Conservation (phyloP, 257 asterid species). For the Coffea canephora region DNA sequence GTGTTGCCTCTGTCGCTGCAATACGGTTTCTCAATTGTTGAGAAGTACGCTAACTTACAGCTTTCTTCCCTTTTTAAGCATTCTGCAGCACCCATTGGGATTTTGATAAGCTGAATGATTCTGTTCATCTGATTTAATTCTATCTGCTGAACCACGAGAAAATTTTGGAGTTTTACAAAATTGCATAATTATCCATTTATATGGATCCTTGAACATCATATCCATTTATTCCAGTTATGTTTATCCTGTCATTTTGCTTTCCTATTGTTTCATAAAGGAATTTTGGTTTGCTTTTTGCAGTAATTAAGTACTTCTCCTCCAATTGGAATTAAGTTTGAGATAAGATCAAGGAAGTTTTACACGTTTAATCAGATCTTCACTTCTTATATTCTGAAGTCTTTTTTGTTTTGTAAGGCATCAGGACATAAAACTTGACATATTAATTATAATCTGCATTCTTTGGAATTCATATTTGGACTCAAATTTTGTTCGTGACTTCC, state of each 20-base stretch:
- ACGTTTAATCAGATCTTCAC: too few relatives aligned
- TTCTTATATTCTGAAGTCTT: not conserved
- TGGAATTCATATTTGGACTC: not conserved
- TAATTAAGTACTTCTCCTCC: not conserved
- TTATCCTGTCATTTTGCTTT: not conserved
- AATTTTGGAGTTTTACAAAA: not conserved
- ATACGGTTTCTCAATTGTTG: slow-evolving; percentile 83
- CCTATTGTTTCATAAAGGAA: not conserved
- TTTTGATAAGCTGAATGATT: not conserved
- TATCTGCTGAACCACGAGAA: not conserved
- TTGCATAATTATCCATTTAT: not conserved
- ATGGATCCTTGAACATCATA: not conserved
- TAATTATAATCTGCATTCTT: not conserved
- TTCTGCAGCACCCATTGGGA: not conserved
- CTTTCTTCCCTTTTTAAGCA: slow-evolving; percentile 11
- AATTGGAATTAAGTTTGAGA: not conserved
- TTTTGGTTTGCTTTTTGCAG: not conserved
- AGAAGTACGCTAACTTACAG: slow-evolving; percentile 56
- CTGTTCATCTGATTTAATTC: not conserved
- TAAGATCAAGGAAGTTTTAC: not conserved
- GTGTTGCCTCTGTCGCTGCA: slow-evolving; percentile 97
- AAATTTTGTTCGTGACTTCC: not conserved
- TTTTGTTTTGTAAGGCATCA: not conserved
- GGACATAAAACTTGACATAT: not conserved
- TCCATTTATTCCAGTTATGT: not conserved